Evolutionary conservation across 176 grass and related monocot species (phyloP).

Genomic region (Musa acuminata): DNA sequence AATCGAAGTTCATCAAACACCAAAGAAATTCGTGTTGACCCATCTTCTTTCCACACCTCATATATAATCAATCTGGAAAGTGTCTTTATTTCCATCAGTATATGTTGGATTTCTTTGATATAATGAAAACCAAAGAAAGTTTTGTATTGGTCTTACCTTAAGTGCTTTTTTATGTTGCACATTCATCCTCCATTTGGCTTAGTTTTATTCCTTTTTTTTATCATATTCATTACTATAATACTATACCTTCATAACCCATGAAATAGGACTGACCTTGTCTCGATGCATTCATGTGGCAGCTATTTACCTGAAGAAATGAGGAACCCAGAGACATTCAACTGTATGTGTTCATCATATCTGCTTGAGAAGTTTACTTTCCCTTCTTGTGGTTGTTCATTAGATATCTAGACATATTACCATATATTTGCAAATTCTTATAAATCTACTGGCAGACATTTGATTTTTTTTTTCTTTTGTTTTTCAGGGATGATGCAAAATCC

Average conservation of each 20-base stretch:
- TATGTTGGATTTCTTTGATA: too few relatives aligned
- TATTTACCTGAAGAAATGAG: slow-evolving; percentile 98
- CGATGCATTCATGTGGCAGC: slow-evolving; percentile 30
- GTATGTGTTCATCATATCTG: slow-evolving; percentile 30
- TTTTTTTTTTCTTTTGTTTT: slow-evolving; percentile 17
- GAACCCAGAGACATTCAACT: slow-evolving; percentile 81
- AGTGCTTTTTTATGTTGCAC: background rate
- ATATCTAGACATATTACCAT: too few relatives aligned
- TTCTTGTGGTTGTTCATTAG: background rate
- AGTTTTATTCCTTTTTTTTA: slow-evolving; percentile 4
- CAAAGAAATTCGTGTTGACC: too few relatives aligned
- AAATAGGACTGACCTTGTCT: slow-evolving; percentile 20
- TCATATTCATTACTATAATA: background rate
- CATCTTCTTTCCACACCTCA: too few relatives aligned
- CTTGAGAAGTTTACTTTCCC: background rate
- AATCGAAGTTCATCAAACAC: too few relatives aligned
- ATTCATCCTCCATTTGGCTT: background rate
- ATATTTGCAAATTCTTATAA: too few relatives aligned
- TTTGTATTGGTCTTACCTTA: too few relatives aligned
- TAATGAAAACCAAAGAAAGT: too few relatives aligned
- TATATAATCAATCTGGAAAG: too few relatives aligned
- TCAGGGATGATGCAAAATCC: slow-evolving; percentile 97
- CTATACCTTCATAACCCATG: background rate
- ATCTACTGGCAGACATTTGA: background rate
- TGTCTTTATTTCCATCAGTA: too few relatives aligned